Conservation (phyloP, 2,329 filamentous ascomycete species). For the Penicillium sp. region DNA sequence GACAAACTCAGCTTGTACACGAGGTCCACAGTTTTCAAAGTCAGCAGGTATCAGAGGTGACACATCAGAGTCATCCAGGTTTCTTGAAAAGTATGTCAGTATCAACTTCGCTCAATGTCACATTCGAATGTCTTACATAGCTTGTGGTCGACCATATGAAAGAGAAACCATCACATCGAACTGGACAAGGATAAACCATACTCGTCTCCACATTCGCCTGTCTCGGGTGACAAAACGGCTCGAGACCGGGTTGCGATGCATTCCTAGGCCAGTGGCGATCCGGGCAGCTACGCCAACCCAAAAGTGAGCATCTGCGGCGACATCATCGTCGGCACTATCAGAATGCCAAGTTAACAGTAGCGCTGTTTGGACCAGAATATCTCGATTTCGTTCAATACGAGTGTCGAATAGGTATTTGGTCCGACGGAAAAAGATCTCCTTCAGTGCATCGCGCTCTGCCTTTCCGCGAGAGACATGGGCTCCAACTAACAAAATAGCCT, state of each 20-base stretch:
- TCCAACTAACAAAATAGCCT: constrained; percentile 53
- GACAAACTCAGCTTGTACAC: constrained; percentile 47
- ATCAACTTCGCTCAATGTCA: background rate
- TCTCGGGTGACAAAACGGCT: constrained; percentile 44
- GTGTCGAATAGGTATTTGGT: constrained; percentile 56
- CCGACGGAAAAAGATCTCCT: constrained; percentile 52
- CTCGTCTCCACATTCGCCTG: constrained; percentile 44
- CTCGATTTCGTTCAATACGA: constrained; percentile 55
- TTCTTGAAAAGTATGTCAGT: constrained; percentile 25
- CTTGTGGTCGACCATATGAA: constrained; percentile 53
- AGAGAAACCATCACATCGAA: constrained; percentile 47
- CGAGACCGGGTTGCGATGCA: constrained; percentile 49
- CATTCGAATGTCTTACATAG: constrained; percentile 40
- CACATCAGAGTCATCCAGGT: constrained; percentile 54
- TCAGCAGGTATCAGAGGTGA: constrained; percentile 45
- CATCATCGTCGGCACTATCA: constrained; percentile 54
- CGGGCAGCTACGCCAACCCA: constrained; percentile 56
- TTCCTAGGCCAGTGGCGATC: constrained; percentile 55
- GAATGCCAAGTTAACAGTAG: constrained; percentile 58
- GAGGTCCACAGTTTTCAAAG: constrained; percentile 49
- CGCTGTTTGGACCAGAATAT: constrained; percentile 55
- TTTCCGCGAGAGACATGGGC: constrained; percentile 49
- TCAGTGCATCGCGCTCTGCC: constrained; percentile 45
- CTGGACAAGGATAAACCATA: constrained; percentile 47
- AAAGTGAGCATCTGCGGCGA: constrained; percentile 53